A percentile compares a stretch with the other conserved stretches of the same genome.
Conservation (phyloP, 2,329 filamentous ascomycete species). For the Metarhizium robertsii region DNA sequence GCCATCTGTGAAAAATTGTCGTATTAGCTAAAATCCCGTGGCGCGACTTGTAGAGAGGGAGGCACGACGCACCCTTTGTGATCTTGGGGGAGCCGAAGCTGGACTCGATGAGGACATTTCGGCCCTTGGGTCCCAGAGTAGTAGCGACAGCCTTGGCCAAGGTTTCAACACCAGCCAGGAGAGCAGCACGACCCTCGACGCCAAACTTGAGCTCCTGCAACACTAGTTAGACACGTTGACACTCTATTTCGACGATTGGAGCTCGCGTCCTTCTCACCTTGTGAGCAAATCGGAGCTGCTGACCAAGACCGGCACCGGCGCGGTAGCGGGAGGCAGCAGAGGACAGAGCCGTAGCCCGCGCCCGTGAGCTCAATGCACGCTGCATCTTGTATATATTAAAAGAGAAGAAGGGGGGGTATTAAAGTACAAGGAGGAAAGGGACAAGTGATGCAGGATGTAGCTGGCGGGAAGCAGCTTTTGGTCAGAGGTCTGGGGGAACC, state of each 20-base stretch:
- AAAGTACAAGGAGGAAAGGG: slow-evolving; percentile 10
- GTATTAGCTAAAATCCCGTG: not conserved
- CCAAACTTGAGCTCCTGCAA: slow-evolving; percentile 92
- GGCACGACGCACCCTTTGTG: slow-evolving; percentile 85
- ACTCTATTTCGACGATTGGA: not conserved
- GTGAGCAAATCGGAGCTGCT: slow-evolving; percentile 94
- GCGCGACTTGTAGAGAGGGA: not conserved
- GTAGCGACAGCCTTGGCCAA: slow-evolving; percentile 93
- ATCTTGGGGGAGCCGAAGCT: slow-evolving; percentile 99
- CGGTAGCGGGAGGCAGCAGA: slow-evolving; percentile 58
- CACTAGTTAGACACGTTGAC: slow-evolving; percentile 7
- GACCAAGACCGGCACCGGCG: slow-evolving; percentile 56
- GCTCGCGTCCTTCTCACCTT: slow-evolving; percentile 55
- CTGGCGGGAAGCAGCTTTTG: slow-evolving; percentile 6
- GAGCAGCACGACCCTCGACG: slow-evolving; percentile 81
- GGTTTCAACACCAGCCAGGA: slow-evolving; percentile 92
- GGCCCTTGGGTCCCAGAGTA: slow-evolving; percentile 93
- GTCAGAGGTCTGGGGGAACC: slow-evolving; percentile 3
- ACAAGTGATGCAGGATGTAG: slow-evolving; percentile 15
- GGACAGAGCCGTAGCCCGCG: slow-evolving; percentile 71
- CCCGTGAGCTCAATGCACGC: slow-evolving; percentile 77
- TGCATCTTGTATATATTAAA: slow-evolving; percentile 63
- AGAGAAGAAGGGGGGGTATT: slow-evolving; percentile 17
- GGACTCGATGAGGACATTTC: slow-evolving; percentile 97
- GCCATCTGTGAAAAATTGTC: slow-evolving; percentile 50